Conservation (phyloP, 2,329 filamentous ascomycete species). For the Paraphoma sp. region DNA sequence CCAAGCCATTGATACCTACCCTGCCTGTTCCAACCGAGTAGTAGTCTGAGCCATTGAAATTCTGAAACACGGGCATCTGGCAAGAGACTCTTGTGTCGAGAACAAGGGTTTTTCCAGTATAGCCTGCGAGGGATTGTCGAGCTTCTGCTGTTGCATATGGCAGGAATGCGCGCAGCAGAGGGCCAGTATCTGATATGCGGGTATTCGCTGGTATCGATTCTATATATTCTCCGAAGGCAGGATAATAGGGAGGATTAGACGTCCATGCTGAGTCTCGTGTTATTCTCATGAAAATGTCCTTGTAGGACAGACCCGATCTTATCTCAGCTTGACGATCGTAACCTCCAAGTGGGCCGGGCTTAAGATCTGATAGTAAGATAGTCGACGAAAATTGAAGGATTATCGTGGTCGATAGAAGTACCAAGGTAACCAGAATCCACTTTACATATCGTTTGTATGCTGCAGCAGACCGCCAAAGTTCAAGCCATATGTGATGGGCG, state of each 20-base stretch:
- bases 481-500: background rate
- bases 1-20: too few relatives aligned
- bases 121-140: conserved; percentile 8
- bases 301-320: background rate
- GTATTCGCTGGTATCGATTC: background rate
- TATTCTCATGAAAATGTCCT: conserved; percentile 1
- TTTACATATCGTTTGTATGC: background rate
- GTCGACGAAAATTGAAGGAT: background rate
- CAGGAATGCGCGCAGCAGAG: conserved; percentile 10
- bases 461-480: background rate
- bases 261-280: conserved; percentile 11
- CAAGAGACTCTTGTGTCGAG: conserved; percentile 13
- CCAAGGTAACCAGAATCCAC: background rate
- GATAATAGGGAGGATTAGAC: conserved; percentile 11
- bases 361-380: background rate
- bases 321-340: background rate
- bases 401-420: background rate
- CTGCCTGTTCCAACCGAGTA: background rate
- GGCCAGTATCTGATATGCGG: conserved; percentile 9
- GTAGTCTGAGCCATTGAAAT: background rate
- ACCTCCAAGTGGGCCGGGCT: background rate
- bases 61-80: conserved; percentile 3
- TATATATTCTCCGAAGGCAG: conserved; percentile 9
- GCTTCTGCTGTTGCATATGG: conserved; percentile 7
- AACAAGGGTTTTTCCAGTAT: conserved; percentile 9